Evolutionary conservation across 805 yeast genomes (phyloP), one percentile per base, ranked within the genome.

Genomic region (Saccharomycopsis lassenensis): DNA sequence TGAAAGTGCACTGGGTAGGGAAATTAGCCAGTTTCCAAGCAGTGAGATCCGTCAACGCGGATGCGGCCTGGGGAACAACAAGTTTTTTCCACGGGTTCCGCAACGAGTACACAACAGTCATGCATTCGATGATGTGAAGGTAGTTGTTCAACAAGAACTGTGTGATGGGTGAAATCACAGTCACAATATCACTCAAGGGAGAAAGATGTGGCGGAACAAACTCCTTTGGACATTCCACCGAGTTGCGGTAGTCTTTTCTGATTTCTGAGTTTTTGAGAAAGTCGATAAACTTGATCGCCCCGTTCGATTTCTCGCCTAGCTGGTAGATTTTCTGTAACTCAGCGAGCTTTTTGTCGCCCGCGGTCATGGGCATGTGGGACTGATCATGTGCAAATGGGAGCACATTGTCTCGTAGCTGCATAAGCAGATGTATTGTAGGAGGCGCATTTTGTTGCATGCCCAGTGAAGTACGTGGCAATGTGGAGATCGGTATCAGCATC

Each of bases 41-140:
- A 19, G 77, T 70, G 18, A 83, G 57, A 50, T 85, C 94, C 3
- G 94, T 94, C 18, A 85, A 62, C 0, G 94, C 94, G 62, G 71
- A 65, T 22, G 81, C 56, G 1, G 94, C 94, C 33, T 91, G 57
- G 0, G 94, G 94, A 42, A 84, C 74, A 55, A 82, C 84, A n/a
- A 83, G 73, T 2, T 79, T 74, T 48, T 78, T 79, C 94, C 94
- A 85, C 1, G 94, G 94, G 51, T 82, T 85, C 43, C 77, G 80
- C 0, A 81, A 72, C 17, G 72, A 55, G 1, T 77, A 77, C 28
- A 72, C 68, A 17, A 72, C 79, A 0, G 84, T 72, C 85, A 79
- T 77, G 36, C 74, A 56, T 52, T 82, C 91, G 0, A 89, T 89
- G 1, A 85, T 91, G 12, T 77, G 71, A 12, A 72, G 66, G 52